Evolutionary conservation across 257 asterid species (phyloP), one percentile per base, ranked within the genome.

Genomic region (Forsythia viridissima): DNA sequence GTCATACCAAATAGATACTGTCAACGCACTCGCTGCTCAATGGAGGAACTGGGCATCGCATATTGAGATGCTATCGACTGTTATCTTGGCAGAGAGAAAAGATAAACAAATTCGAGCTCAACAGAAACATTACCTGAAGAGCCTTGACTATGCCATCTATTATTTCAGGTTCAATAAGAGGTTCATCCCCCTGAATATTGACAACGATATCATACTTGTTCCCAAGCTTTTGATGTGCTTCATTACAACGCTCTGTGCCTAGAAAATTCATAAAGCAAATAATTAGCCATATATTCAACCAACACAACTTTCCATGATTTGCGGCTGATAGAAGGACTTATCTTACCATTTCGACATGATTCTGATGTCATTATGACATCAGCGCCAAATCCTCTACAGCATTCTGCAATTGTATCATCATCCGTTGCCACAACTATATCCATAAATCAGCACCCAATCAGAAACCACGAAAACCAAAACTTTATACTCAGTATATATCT

Each of bases 181-280:
- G 99, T 77, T 95, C 98, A 81, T 95, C 99, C 18, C 99, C 98
- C 81, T 95, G 97, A 85, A 95, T 95, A 80, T 95, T 95, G 70
- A 92, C 97, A 67, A 93, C 94, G 76, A 92, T 86, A 73, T 95
- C 97, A 39, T 92, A 95, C 79, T 89, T 76, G 82, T 88, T 87
- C 8, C 84, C 88, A 18, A 95, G 86, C 88, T 88, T 95, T 80
- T 84, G 84, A 83, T 91, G 92, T 4, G 97, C 95, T 86, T 95
- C 97, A 30, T 87, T 90, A 82, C 98, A 93, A 12, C 98, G 89
- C 80, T 93, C 97, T 1, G 98, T 90, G 78, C 98, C 99, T 94
- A 55, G 30, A 46, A 70, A 63, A 37, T 10, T 67, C 73, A 52
- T 72, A 70, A 75, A 67, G 8, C 68, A 66, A 44, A 68, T 8